A percentile compares a stretch with the other conserved stretches of the same genome.
Evolutionary conservation across 768 basidiomycete species (phyloP).

Genomic region (Suillus subaureus): DNA sequence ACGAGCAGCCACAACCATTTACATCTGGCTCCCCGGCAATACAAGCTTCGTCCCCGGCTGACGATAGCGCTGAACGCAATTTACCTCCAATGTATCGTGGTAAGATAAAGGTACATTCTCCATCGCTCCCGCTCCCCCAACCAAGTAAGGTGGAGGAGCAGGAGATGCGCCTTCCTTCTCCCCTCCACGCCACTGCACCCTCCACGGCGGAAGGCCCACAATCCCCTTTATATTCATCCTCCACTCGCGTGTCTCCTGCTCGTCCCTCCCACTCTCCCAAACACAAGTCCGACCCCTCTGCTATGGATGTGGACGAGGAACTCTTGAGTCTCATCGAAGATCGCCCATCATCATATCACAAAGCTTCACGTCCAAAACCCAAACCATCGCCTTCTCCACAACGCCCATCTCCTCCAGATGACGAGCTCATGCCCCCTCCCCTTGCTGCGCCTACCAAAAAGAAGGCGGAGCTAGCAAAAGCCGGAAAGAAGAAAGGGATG

Average conservation of each 20-base stretch:
- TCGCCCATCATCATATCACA: constrained; percentile 26
- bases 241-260: neutral
- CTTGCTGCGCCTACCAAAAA: constrained; percentile 4
- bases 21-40: neutral
- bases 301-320: constrained; percentile 59
- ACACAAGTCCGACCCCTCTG: constrained; percentile 34
- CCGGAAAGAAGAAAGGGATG: constrained; percentile 41
- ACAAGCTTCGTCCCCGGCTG: neutral
- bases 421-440: constrained; percentile 16
- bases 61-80: neutral
- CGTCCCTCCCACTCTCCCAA: neutral
- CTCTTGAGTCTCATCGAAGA: constrained; percentile 71
- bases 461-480: constrained; percentile 14
- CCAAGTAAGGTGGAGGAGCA: constrained; percentile 8
- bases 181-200: neutral
- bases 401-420: constrained; percentile 15
- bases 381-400: constrained; percentile 11
- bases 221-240: neutral
- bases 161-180: neutral
- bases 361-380: constrained; percentile 15
- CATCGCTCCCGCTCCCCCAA: neutral
- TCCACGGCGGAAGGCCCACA: neutral
- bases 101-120: constrained; percentile 1
- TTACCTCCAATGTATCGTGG: constrained; percentile 6
- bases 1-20: constrained; percentile 25